A percentile compares a stretch with the other conserved stretches of the same genome.
Conservation (phyloP, 1,139 yeast species). For the Geotrichum citri-aurantii region DNA sequence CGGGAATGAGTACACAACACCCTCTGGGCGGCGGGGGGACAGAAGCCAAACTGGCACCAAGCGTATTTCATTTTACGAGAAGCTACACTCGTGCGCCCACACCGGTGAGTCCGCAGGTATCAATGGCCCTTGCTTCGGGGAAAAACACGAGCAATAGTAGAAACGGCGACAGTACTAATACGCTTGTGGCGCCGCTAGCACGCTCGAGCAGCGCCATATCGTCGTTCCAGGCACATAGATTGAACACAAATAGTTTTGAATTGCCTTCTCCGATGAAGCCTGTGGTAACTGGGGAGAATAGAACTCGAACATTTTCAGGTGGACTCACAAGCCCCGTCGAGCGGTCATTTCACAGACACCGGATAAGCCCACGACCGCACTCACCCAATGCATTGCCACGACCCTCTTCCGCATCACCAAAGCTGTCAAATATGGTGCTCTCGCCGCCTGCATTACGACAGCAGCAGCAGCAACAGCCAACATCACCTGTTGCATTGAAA, state of each 20-base stretch:
- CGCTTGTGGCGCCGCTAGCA: too few species aligned
- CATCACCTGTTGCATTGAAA: not conserved
- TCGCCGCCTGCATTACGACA: not conserved
- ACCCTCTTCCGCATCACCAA: not conserved
- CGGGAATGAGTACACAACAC: too few species aligned
- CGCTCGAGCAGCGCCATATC: too few species aligned
- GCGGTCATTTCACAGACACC: not conserved
- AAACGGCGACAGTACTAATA: too few species aligned
- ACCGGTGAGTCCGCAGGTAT: conserved; percentile 15
- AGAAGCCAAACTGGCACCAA: too few species aligned
- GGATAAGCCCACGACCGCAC: conserved; percentile 4
- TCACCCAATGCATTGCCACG: not conserved
- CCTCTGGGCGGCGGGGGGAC: too few species aligned
- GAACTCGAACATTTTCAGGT: too few species aligned
- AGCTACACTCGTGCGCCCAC: conserved; percentile 13
- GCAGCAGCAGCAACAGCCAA: not conserved
- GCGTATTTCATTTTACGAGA: conserved; percentile 1
- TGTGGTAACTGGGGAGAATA: too few species aligned
- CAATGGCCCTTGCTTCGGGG: conserved; percentile 13
- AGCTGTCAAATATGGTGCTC: not conserved
- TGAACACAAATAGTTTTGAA: too few species aligned
- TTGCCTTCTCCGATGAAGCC: too few species aligned
- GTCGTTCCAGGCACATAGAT: too few species aligned
- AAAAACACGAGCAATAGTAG: not conserved
- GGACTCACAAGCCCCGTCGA: not conserved